Base-by-base conservation (phyloP, 2,329 filamentous ascomycete genomes). In the Aureobasidium melanogenum region DNA sequence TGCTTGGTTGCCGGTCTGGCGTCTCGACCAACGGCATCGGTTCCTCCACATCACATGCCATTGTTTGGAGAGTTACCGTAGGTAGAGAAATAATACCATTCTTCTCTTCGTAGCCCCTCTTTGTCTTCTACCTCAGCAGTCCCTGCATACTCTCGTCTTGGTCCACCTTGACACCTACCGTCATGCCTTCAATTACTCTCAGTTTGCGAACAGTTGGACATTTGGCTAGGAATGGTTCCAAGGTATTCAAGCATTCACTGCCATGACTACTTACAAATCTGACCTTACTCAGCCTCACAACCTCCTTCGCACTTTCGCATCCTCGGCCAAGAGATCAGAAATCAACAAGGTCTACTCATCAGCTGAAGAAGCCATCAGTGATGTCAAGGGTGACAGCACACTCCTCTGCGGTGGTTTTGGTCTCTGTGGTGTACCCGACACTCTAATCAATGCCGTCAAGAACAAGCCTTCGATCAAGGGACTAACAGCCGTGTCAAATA, bases 351-450 rank as follows among this genome's bases (percentile, higher is more conserved):
- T 73, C 50, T 64, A 67, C 44, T 63, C 68, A 30, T 82, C 78
- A 4, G 87, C 87, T 19, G 85, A 87, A 64, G 83, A 83, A 44
- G 88, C 88, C 6, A 82, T 91, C 43, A 82, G 83, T 2, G 88
- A 90, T 69, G 76, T 92, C 61, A 78, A 86, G 70, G 86, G 87
- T 67, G 84, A 88, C 60, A 85, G 84, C 12, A 88, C 84, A 0
- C 78, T 93, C 38, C 77, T 93, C 60, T 90, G 88, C 69, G 86
- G 88, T 17, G 89, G 89, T 1, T 93, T 93, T 71, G 89, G 89
- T n/a, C 81, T 93, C 14, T 92, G 88, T 67, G 89, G 89, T 65
- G 87, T 91, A 19, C 66, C 71, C 80, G 87, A 91, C 69, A 91
- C 88, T 0, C 75, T 91, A 7, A 91, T 91, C 67, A 79, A 83